phyloP scores from a whole-genome alignment of 1,284 basidiomycete genomes.

The Boletus semigastroideus region DNA sequence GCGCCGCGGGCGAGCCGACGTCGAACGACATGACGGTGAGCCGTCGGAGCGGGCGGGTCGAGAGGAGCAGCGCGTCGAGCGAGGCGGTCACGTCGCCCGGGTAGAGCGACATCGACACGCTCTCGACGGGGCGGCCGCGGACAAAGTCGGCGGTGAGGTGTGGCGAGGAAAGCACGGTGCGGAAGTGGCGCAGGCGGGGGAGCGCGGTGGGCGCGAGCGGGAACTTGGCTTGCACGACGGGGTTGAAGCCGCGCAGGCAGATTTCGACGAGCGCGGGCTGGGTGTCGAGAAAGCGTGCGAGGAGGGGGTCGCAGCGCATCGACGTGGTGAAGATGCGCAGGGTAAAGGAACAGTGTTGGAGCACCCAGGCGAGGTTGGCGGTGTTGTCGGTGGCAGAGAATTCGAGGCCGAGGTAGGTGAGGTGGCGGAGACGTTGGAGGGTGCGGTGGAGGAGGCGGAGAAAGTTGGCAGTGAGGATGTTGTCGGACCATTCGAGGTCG shows the following conservation, averaged over 20 bases:
- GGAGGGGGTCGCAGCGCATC: conserved; percentile 45
- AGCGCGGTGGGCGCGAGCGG: conserved; percentile 42
- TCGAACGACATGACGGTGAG: conserved; percentile 62
- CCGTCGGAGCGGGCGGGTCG: conserved; percentile 42
- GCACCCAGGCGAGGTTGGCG: conserved; percentile 43
- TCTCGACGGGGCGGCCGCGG: conserved; percentile 47
- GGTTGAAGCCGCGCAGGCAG: conserved; percentile 48
- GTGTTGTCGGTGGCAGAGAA: conserved; percentile 39
- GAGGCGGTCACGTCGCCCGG: conserved; percentile 36
- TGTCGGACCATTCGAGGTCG: conserved; percentile 40
- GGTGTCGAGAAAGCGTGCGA: conserved; percentile 52
- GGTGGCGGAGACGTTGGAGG: conserved; percentile 39
- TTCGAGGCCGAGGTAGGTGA: conserved; percentile 50
- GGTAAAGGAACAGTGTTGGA: conserved; percentile 43
- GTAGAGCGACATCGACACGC: conserved; percentile 54
- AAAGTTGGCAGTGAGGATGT: conserved; percentile 41
- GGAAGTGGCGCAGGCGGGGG: conserved; percentile 48
- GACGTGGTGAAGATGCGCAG: conserved; percentile 51
- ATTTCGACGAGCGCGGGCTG: conserved; percentile 51
- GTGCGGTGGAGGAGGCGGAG: conserved; percentile 47
- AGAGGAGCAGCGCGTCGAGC: conserved; percentile 45
- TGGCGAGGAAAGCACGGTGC: conserved; percentile 53
- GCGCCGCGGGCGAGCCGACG: conserved; percentile 37
- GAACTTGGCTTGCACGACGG: conserved; percentile 30
- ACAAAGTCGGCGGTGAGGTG: conserved; percentile 46